Percentiles rank a stretch among this genome's conserved stretches.
phyloP scores from a whole-genome alignment of 78 protist genomes.

The Chrysochromulina parva region DNA sequence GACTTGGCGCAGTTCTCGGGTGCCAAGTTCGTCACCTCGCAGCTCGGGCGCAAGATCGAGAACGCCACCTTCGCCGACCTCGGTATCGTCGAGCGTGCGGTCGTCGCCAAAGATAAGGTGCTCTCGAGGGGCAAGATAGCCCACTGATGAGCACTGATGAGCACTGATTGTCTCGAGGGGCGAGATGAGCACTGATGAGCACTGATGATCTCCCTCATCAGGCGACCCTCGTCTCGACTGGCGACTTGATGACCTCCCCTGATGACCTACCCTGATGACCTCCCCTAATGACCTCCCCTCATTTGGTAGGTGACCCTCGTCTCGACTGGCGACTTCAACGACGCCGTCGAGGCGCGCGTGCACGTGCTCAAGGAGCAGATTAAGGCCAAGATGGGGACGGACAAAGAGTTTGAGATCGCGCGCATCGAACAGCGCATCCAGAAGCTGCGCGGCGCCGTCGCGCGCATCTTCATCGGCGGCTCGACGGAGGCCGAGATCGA shows the following conservation, averaged over 20 bases:
- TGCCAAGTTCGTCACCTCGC: background rate
- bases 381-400: background rate
- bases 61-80: background rate
- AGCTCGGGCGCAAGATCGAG: background rate
- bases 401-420: slow-evolving; percentile 14
- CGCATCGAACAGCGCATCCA: slow-evolving; percentile 9
- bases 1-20: slow-evolving; percentile 42
- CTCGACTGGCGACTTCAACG: background rate
- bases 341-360: background rate
- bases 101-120: slow-evolving; percentile 4
- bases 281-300: too few relatives aligned
- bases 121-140: too few relatives aligned
- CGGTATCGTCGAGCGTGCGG: background rate
- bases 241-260: too few relatives aligned
- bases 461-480: background rate
- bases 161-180: too few relatives aligned
- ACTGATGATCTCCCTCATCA: too few relatives aligned
- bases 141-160: too few relatives aligned
- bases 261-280: too few relatives aligned
- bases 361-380: background rate
- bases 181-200: too few relatives aligned
- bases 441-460: slow-evolving; percentile 20
- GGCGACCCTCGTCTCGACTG: too few relatives aligned
- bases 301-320: background rate
- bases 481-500: slow-evolving; percentile 3